A percentile compares a stretch with the other conserved stretches of the same genome.
Evolutionary conservation across 306 rosid species (phyloP).

Genomic region (Ochetophila trinervis): DNA sequence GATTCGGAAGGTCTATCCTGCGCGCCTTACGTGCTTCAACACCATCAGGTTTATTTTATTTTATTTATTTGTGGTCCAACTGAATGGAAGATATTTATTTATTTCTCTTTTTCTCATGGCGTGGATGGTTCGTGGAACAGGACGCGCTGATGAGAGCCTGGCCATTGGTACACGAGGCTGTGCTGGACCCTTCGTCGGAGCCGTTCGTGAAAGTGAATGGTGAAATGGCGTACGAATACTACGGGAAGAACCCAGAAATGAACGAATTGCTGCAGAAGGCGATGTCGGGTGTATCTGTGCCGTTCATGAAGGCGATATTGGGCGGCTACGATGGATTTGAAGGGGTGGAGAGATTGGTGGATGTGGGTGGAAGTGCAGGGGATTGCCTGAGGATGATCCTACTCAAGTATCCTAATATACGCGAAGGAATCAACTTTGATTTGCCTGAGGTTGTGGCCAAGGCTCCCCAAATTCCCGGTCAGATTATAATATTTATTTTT

Average conservation of each 20-base stretch:
- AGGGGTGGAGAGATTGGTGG: constrained; percentile 61
- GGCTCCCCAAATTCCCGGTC: constrained; percentile 62
- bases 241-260: constrained; percentile 70
- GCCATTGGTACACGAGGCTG: constrained; percentile 90
- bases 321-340: constrained; percentile 62
- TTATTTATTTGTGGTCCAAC: not conserved
- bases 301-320: constrained; percentile 68
- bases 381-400: constrained; percentile 87
- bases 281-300: constrained; percentile 85
- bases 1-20: constrained; percentile 61
- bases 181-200: constrained; percentile 62
- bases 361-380: constrained; percentile 91
- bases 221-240: constrained; percentile 62
- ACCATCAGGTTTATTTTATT: constrained; percentile 57
- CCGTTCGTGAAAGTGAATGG: constrained; percentile 81
- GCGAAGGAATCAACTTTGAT: constrained; percentile 73
- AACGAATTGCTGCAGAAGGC: constrained; percentile 74
- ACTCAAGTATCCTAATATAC: constrained; percentile 43
- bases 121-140: constrained; percentile 4
- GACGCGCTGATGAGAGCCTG: constrained; percentile 78
- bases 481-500: not conserved
- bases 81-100: too few species aligned
- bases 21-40: constrained; percentile 76
- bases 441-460: constrained; percentile 79
- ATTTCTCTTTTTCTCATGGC: not conserved